Base-by-base conservation (phyloP, 805 yeast species). In the Cyberlindnera veronae region DNA sequence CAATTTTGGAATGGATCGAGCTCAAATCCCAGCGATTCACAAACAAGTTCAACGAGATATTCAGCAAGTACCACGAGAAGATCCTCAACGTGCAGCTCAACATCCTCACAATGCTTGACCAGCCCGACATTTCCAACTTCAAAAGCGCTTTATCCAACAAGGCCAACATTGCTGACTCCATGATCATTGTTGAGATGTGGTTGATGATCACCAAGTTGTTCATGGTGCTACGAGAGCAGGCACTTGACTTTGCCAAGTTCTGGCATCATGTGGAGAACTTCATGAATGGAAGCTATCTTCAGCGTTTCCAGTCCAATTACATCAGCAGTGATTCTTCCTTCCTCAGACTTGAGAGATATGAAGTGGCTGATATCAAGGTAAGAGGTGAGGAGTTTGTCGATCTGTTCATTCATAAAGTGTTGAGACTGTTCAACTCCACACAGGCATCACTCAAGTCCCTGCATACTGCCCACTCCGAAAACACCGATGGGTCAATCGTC, bases 161-260 rank as follows among this genome's bases (percentile, higher is more conserved):
- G n/a, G 51, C 53, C 12, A 66, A 62, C 15, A 42, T 71, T 15
- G 60, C 68, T 3, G 86, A 81, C 51, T 62, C 77, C n/a, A 73
- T 79, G 1, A 66, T 74, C 20, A 64, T 79, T 17, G 62, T 72
- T 18, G 83, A 79, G 44, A 69, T 77, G 66, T 81, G 88, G 88
- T 54, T 71, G n/a, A 60, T 70, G 28, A 53, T 76, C 11, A 53
- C 60, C 31, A 69, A 65, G 46, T 62, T 73, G 18, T 48, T 66
- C 2, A 68, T 67, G 7, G 73, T 69, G 28, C 51, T 79, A 13
- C 58, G 66, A 15, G 58, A 53, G 6, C 57, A 68, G 8, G 55
- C 67, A 6, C 55, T 56, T 10, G 66, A 70, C 36, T 68, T 79
- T 33, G 58, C 72, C 18, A 69, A 65, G 38, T 76, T 79, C 44